These are phyloP conservation scores for Arachis hypogaea DNA, from an alignment of 306 rosid species.

Conservation along the genomic window DNA sequence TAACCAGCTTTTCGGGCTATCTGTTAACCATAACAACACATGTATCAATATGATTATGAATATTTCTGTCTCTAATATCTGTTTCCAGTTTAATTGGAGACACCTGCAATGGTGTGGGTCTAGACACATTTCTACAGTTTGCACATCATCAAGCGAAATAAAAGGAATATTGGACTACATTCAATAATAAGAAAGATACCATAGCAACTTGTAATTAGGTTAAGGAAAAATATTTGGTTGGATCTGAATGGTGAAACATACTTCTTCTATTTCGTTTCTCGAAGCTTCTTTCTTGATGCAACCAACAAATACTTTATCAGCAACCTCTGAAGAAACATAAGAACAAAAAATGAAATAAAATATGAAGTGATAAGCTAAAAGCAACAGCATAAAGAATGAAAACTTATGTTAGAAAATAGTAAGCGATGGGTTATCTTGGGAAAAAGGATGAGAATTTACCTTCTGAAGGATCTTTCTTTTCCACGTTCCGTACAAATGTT, in stretches of 20 bases:
- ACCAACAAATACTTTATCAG: conserved; percentile 72
- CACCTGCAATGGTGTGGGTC: conserved; percentile 24
- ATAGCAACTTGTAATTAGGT: conserved; percentile 38
- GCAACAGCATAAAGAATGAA: not conserved
- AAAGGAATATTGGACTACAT: conserved; percentile 1
- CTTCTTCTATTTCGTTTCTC: conserved; percentile 76
- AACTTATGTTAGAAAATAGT: conserved; percentile 12
- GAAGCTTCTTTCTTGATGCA: conserved; percentile 62
- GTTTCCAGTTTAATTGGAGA: conserved; percentile 15
- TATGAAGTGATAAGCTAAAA: conserved; percentile 14
- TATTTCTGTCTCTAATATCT: conserved; percentile 8
- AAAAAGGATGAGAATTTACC: conserved; percentile 34
- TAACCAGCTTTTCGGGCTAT: conserved; percentile 24
- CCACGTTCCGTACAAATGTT: conserved; percentile 40
- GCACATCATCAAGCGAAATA: conserved; percentile 34
- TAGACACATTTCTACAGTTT: conserved; percentile 29
- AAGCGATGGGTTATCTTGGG: conserved; percentile 14
- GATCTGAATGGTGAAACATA: conserved; percentile 44
- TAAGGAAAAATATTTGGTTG: conserved; percentile 36
- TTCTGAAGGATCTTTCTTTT: conserved; percentile 37
- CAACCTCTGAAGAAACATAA: conserved; percentile 49
- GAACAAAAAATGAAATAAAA: conserved; percentile 37
- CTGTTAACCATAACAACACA: conserved; percentile 27
- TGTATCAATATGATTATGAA: conserved; percentile 22
- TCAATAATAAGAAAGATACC: conserved; percentile 13